Evolutionary conservation across 2,329 filamentous ascomycete genomes (phyloP).

Genomic region (Neofusicoccum sp.): DNA sequence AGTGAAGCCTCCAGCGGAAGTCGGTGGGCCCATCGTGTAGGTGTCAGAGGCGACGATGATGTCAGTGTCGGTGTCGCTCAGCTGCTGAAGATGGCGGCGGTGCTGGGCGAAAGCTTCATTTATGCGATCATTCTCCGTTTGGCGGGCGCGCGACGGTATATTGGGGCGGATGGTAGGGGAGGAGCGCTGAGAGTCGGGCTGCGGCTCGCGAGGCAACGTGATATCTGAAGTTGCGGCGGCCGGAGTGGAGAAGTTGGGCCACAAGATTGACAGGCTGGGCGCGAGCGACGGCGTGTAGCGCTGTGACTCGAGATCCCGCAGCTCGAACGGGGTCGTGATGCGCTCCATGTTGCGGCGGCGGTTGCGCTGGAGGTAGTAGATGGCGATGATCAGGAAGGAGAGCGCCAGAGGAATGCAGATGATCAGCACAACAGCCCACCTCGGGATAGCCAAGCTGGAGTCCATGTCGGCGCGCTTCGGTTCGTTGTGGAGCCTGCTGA

Average conservation of each 20-base stretch:
- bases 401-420: not conserved
- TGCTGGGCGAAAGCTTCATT: not conserved
- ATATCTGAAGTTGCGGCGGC: not conserved
- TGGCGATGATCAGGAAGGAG: not conserved
- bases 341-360: not conserved
- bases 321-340: not conserved
- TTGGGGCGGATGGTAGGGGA: no score
- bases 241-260: not conserved
- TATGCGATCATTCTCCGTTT: not conserved
- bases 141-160: no score
- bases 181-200: no score
- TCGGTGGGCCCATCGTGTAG: constrained; percentile 9
- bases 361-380: constrained; percentile 4
- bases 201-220: not conserved
- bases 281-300: not conserved
- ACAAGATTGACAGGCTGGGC: not conserved
- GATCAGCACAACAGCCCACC: not conserved
- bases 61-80: constrained; percentile 6
- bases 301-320: not conserved
- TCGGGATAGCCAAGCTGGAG: not conserved
- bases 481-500: not conserved
- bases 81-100: not conserved
- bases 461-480: not conserved
- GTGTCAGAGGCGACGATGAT: constrained; percentile 7
- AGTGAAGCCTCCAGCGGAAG: not conserved